Evolutionary conservation across 2,329 filamentous ascomycete genomes (phyloP).

Genomic region (Ceratocystis alfenasii): DNA sequence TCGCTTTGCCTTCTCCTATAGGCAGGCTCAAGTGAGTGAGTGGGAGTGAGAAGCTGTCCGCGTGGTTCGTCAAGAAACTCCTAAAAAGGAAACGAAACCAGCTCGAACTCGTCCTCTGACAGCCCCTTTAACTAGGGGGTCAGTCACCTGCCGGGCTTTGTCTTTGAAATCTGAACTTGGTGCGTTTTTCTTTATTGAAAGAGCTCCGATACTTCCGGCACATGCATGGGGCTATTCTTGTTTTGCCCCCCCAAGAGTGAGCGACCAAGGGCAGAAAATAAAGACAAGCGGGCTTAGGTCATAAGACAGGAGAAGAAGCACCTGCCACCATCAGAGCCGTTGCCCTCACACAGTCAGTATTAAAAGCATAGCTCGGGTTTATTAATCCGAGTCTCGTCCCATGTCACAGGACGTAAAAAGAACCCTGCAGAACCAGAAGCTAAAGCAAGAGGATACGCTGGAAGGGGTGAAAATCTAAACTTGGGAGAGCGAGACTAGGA

Average conservation of each 20-base stretch:
- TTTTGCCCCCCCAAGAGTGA: not conserved
- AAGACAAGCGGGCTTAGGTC: not conserved
- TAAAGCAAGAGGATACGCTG: not conserved
- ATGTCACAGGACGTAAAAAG: conserved; percentile 11
- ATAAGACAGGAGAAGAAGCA: not conserved
- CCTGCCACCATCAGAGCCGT: not conserved
- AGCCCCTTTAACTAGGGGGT: conserved; percentile 6
- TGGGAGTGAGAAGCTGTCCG: not conserved
- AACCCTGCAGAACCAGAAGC: not conserved
- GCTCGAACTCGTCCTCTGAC: not conserved
- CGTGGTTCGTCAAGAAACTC: not conserved
- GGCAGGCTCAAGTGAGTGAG: too few relatives aligned
- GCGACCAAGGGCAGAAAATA: not conserved
- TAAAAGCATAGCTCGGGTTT: conserved; percentile 15
- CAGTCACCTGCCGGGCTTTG: not conserved
- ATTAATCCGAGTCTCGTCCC: conserved; percentile 14
- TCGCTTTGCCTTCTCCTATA: not conserved
- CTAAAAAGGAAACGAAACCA: conserved; percentile 8
- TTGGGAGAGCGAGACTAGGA: not conserved
- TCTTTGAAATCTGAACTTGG: not conserved
- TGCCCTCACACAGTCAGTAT: not conserved
- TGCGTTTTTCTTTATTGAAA: not conserved
- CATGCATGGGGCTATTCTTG: not conserved
- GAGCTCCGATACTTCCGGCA: not conserved
- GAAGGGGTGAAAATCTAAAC: not conserved